Conservation (phyloP, 345 rosid genomes). For the Theobroma cacao region DNA sequence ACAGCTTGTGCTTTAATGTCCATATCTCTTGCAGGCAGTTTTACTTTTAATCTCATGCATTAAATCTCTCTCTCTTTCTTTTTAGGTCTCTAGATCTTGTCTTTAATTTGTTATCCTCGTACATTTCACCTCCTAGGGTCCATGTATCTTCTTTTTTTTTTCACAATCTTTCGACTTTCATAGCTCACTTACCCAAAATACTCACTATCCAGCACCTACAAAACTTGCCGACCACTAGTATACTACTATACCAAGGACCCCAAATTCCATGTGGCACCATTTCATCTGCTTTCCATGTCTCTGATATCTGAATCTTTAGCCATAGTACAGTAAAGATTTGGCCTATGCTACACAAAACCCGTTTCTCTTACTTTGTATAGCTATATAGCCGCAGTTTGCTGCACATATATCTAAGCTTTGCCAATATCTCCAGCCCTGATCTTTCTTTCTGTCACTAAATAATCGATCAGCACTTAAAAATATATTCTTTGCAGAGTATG, state of each 20-base stretch:
- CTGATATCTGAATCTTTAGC: slow-evolving; percentile 14
- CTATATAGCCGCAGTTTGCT: not conserved
- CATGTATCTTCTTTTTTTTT: not conserved
- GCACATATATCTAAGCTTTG: not conserved
- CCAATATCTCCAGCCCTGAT: not conserved
- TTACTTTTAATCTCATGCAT: not conserved
- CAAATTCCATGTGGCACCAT: slow-evolving; percentile 1
- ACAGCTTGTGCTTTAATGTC: slow-evolving; percentile 2
- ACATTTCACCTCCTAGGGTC: not conserved
- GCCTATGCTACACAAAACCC: not conserved
- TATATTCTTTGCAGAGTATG: slow-evolving; percentile 16
- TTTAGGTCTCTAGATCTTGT: not conserved
- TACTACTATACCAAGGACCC: too few species aligned
- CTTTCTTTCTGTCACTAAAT: slow-evolving; percentile 2
- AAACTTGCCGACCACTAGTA: not conserved
- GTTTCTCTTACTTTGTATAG: not conserved
- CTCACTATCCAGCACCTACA: not conserved
- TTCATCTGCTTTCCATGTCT: not conserved
- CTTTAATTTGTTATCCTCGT: not conserved
- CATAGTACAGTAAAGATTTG: slow-evolving; percentile 18
- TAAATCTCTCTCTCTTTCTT: not conserved
- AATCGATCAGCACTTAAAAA: not conserved
- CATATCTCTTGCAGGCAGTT: not conserved
- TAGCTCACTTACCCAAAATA: not conserved
- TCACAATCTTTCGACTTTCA: too few species aligned